Base-by-base conservation (phyloP, 2,329 filamentous ascomycete genomes). In the Dryadomyces quercus-mongolicae region DNA sequence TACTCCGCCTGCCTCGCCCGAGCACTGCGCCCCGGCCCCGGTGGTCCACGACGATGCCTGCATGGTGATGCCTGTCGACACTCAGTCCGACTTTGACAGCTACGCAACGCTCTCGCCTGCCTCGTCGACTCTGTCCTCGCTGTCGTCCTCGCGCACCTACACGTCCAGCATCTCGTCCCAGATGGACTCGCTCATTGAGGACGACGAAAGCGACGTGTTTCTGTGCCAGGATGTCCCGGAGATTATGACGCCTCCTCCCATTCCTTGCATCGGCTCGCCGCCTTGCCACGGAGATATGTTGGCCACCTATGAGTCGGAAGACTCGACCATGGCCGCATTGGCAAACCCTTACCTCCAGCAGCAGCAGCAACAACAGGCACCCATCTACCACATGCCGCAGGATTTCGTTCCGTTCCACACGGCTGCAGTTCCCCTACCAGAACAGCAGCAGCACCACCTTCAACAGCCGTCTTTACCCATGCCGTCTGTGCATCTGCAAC, bases 281-380 rank as follows among this genome's bases (percentile, higher is more conserved):
- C 57, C 54, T 16, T n/a, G 9, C 18, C 46, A 49, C 20, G n/a
- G 57, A 38, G 61, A 62, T 16, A 61, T 40, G 44, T 63, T 66
- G n/a, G 63, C 65, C 34, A 66, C 73, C 46, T 77, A 69, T 62
- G 74, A 77, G 53, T 59, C 70, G 45, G 76, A 77, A 63, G 73
- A 75, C 34, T 61, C 68, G 16, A 66, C n/a, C n/a, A n/a, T 68
- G 56, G 65, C 72, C 47, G 58, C 62, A 46, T 62, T 66, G 36
- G 46, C 56, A 5, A 54, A 15, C 0, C 46, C 51, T 5, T 52
- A 38, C 34, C 43, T 49, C 10, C 40, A 45, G 2, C 55, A 55
- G 38, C 52, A 53, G 43, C 56, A 54, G 60, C 74, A 73, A 66
- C 74, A 49, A n/a, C 53, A 51, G 31, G 34, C 25, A 12, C 13